phyloP scores from a whole-genome alignment of 306 rosid genomes.

The Fragaria iinumae region DNA sequence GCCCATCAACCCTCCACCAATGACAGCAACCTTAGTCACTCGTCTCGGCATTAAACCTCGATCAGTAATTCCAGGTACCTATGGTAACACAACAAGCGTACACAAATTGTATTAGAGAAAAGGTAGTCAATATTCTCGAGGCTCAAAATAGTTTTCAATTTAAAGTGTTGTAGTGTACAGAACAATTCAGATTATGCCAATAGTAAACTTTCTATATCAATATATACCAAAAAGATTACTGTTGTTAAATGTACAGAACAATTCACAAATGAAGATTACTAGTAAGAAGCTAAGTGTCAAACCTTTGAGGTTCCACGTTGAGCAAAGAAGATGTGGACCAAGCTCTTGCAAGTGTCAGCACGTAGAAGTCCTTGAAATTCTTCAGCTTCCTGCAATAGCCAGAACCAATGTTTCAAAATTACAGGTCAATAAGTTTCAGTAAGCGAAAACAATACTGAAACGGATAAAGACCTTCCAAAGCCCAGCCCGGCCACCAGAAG shows the following conservation, averaged over 20 bases:
- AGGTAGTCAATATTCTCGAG: neutral
- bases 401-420: conserved; percentile 29
- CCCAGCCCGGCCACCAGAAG: conserved; percentile 79
- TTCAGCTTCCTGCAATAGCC: conserved; percentile 76
- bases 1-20: conserved; percentile 99
- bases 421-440: conserved; percentile 13
- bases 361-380: conserved; percentile 57
- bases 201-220: neutral
- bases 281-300: conserved; percentile 25
- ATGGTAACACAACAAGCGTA: neutral
- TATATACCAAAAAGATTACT: neutral
- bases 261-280: neutral
- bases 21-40: conserved; percentile 75
- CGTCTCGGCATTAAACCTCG: conserved; percentile 75
- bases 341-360: conserved; percentile 73
- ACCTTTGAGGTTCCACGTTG: conserved; percentile 95
- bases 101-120: neutral
- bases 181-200: neutral
- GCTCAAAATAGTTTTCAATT: neutral
- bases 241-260: neutral
- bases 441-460: conserved; percentile 16
- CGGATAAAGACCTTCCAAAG: conserved; percentile 77
- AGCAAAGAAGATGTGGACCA: conserved; percentile 82
- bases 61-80: conserved; percentile 94
- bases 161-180: neutral